Evolutionary conservation across 1,284 basidiomycete genomes (phyloP), one percentile per base, ranked within the genome.

Genomic region (Rhodotorula sp.): DNA sequence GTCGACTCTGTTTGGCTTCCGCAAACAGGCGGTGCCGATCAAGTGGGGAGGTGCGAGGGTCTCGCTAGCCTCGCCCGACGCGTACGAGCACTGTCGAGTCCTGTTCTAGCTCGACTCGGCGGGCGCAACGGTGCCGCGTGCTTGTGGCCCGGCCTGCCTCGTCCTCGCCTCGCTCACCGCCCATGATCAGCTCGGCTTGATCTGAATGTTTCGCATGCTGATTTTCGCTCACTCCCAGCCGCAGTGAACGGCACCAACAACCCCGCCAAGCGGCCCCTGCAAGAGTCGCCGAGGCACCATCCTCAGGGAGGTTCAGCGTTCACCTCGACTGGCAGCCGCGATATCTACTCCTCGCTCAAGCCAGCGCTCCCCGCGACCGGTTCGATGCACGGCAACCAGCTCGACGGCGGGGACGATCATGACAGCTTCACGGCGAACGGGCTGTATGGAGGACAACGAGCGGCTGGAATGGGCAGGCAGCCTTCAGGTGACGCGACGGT

Each of bases 381-480:
- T 29, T 30, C 36, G 24, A 34, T 48, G 39, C 30, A 36, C 13
- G 57, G 46, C 47, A 47, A 34, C 19, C 29, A 29, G 32, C 32
- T 54, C 44, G 68, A 44, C 30, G 64, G 64, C 24, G 56, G 52
- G 46, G 62, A 30, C 53, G 68, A 60, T 15, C 57, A 62, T 30
- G 68, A 70, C 34, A 32, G 34, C 30, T 67, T 47, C 34, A 62
- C 48, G n/a, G 10, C 47, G 8, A 55, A 51, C 9, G 47, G 57
- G 27, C 20, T 66, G 44, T 67, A 53, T 53, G 39, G 48, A 29
- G 64, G 68, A 6, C 48, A 32, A 34, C 51, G 64, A 29, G 57
- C 65, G 47, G 66, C 64, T 1, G 68, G 64, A 6, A 70, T 70
- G 68, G 68, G 68, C 22, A 36, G 62, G 29, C 47, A 55, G 27